Evolutionary conservation across 2,329 filamentous ascomycete genomes (phyloP), one percentile per base, ranked within the genome.

Genomic region (Trematosphaeria pertusa): DNA sequence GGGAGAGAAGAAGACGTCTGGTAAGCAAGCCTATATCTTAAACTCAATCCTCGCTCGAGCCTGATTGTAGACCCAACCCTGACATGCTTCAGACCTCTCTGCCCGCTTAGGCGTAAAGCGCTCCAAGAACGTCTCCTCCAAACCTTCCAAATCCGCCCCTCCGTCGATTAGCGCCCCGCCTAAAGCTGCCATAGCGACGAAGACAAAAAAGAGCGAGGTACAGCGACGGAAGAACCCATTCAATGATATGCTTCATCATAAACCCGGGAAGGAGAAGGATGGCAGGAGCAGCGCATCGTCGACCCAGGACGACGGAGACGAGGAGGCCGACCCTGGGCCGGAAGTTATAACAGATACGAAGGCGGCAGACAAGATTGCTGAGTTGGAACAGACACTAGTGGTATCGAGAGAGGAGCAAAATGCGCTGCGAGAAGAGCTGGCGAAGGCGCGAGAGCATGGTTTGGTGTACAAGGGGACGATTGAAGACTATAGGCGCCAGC

Each of bases 201-300:
- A 65, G 32, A 52, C 50, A 4, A 67, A 59, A 38, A 69, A 68
- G 38, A 65, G 69, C 28, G 62, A 69, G 32, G 38, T 61, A 10
- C 63, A 63, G 18, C 61, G 66, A 9, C 60, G 57, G 22, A 65
- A 59, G 32, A 63, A 62, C 35, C 56, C 60, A 7, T 60, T 69
- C 36, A 64, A 67, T 58, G 64, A 70, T 31, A 68, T 70, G 58
- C 51, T 69, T 5, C 50, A 54, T 10, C 48, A 50, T 20, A 47
- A 49, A 40, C 43, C 52, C 11, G 24, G 31, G 8, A 58, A 54
- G 33, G 52, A 54, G 10, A 53, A 50, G 28, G 51, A 54, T 4
- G 37, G 19, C 9, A 40, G 19, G 9, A 52, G 36, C 28, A 46
- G 39, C 36, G 40, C 26, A 19, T 32, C 40, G 10, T 28, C 26